A percentile compares a stretch with the other conserved stretches of the same genome.
phyloP scores from a whole-genome alignment of 176 grass and related monocot genomes.

The Canna indica region DNA sequence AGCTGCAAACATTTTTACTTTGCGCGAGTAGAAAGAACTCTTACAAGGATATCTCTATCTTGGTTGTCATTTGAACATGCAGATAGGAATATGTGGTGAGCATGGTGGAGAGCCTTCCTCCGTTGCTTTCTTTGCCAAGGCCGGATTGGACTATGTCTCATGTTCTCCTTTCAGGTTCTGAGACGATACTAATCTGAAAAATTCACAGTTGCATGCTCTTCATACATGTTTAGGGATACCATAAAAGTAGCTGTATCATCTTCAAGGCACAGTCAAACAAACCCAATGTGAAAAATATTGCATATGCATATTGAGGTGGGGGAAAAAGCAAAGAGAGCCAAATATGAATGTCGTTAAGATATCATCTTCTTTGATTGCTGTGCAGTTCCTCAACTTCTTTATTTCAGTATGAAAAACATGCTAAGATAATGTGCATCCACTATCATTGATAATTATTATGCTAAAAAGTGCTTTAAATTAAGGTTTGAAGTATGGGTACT shows the following conservation, averaged over 20 bases:
- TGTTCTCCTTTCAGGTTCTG: constrained; percentile 92
- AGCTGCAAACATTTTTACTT: background rate
- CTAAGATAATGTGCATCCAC: too few relatives aligned
- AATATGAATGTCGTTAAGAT: background rate
- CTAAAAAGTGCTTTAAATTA: too few relatives aligned
- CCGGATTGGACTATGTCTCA: constrained; percentile 88
- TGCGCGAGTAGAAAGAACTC: background rate
- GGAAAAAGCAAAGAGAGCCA: background rate
- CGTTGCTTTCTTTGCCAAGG: constrained; percentile 85
- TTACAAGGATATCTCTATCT: background rate
- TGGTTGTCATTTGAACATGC: background rate
- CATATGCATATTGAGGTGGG: background rate
- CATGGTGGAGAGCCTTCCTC: constrained; percentile 98
- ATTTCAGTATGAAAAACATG: too few relatives aligned
- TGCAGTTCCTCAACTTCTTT: background rate
- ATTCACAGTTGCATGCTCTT: background rate
- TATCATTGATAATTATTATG: too few relatives aligned
- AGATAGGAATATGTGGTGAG: constrained; percentile 95
- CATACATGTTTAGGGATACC: background rate
- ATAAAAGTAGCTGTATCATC: background rate
- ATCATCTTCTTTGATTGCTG: background rate
- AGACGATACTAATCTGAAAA: background rate
- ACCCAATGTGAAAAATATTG: background rate
- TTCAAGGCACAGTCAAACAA: background rate
- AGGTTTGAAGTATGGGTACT: too few relatives aligned